These are phyloP conservation scores for Aspergillus diversus DNA, from an alignment of 495 filamentous ascomycete species.

Conservation along the genomic window DNA sequence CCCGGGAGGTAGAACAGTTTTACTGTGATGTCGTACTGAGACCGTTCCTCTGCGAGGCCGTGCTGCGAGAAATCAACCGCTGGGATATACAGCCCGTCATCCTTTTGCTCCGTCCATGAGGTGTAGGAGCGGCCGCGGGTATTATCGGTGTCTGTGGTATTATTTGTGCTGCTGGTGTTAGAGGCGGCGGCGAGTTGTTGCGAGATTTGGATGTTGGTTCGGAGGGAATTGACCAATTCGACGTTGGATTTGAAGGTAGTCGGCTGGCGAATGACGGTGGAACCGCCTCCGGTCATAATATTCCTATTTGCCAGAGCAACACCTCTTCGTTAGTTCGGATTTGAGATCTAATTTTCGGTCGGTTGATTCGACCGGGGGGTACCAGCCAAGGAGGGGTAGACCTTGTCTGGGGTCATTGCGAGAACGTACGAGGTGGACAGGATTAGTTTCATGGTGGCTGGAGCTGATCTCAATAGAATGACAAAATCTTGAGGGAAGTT, in stretches of 20 bases:
- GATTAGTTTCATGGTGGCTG: conserved; percentile 69
- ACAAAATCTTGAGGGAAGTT: background rate
- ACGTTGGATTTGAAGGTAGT: conserved; percentile 79
- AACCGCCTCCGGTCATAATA: conserved; percentile 73
- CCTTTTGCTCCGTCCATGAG: conserved; percentile 67
- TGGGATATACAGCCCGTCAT: conserved; percentile 71
- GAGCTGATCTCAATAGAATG: background rate
- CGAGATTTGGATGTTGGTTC: conserved; percentile 74
- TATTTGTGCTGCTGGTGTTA: conserved; percentile 31
- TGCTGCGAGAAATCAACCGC: conserved; percentile 70
- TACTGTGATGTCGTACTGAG: conserved; percentile 88
- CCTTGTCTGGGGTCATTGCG: background rate
- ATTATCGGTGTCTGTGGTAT: conserved; percentile 31
- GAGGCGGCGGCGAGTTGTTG: conserved; percentile 57
- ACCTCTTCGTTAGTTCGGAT: conserved; percentile 16
- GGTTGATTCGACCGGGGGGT: conserved; percentile 5
- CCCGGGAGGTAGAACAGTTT: conserved; percentile 90
- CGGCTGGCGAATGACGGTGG: conserved; percentile 78
- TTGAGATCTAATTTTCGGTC: conserved; percentile 12
- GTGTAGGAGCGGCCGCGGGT: conserved; percentile 44
- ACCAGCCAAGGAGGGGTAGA: conserved; percentile 10
- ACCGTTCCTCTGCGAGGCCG: conserved; percentile 74
- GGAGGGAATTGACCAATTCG: conserved; percentile 84
- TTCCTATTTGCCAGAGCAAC: conserved; percentile 58
- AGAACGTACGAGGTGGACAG: conserved; percentile 80